Percentiles rank a stretch among this genome's conserved stretches.
Conservation (phyloP, 495 filamentous ascomycete genomes). For the Penicillium roqueforti region DNA sequence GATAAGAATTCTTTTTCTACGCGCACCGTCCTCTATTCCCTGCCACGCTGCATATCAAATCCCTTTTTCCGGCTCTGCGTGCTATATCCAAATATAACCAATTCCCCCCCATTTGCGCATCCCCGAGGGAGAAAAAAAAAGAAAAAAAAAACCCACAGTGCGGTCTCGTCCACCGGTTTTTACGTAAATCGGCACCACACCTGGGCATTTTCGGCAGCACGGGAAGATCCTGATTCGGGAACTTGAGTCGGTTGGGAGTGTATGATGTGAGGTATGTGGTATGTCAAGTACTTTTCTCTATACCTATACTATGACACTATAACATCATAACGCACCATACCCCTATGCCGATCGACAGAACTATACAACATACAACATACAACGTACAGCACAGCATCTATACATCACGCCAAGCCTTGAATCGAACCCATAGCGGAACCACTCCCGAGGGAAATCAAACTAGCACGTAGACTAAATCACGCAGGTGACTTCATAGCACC, state of each 20-base stretch:
- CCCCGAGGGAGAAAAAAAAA: not conserved
- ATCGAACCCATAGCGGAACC: not conserved
- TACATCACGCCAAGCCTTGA: not conserved
- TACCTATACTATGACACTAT: no score
- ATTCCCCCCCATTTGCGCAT: no score
- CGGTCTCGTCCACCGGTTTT: constrained; percentile 21
- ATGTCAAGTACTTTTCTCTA: not conserved
- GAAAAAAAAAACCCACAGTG: not conserved
- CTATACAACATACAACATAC: no score
- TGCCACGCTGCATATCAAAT: no score
- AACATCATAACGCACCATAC: no score
- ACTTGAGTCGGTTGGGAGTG: constrained; percentile 3
- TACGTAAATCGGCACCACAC: constrained; percentile 32
- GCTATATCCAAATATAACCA: constrained; percentile 4
- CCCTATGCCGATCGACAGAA: not conserved
- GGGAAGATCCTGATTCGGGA: constrained; percentile 24
- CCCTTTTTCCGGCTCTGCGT: no score
- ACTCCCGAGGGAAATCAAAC: not conserved
- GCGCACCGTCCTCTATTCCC: no score
- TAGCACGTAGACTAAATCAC: constrained; percentile 1
- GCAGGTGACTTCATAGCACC: constrained; percentile 2
- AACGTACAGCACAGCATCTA: no score
- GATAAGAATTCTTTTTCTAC: not conserved
- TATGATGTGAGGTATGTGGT: no score
- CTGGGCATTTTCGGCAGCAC: constrained; percentile 16